Base-by-base conservation (phyloP, 2,329 filamentous ascomycete species). In the Colletotrichum sp. region DNA sequence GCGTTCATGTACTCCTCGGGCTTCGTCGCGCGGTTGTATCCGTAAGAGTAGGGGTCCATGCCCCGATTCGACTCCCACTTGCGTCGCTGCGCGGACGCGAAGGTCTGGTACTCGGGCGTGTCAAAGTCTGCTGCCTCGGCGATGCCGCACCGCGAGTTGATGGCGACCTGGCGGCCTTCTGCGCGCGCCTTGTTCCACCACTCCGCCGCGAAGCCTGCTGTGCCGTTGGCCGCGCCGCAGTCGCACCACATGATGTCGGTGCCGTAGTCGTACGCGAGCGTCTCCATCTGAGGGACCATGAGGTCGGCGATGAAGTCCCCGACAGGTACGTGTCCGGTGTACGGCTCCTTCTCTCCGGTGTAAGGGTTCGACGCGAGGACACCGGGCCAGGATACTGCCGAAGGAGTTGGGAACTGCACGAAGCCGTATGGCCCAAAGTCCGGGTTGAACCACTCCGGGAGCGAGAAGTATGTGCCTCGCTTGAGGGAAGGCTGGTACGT, bases 1-100 rank as follows among this genome's bases (percentile, higher is more conserved):
- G 90, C 88, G 57, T 88, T 90, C 86, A 92, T 89, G 80, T 92
- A 92, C 12, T 83, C 84, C 1, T 78, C 80, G 3, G 82, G 79
- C 0, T 87, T 84, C 0, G 90, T 93, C 2, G 89, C 90, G 8
- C 87, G 84, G 79, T 93, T 92, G 82, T 89, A 92, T 5, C 90
- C 91, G 78, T 92, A 92, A 77, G 84, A 87, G 79, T 86, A 92
- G 0, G 91, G 90, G 78, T 92, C 91, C 89, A 93, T 90, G 48
- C 91, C 91, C 57, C 86, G 85, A 81, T 89, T 92, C 55, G 84
- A 88, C 82, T 92, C 91, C 90, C 90, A 93, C 81, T 92, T 92
- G 32, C 89, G 67, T 5, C 70, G 64, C 28, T 75, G 73, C 18
- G 70, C 73, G n/a, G 87, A 85, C 4, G 84, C 82, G 79, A 89